A percentile compares a stretch with the other conserved stretches of the same genome.
phyloP scores from a whole-genome alignment of 169 alveolate species.

The Plasmodium sp. region DNA sequence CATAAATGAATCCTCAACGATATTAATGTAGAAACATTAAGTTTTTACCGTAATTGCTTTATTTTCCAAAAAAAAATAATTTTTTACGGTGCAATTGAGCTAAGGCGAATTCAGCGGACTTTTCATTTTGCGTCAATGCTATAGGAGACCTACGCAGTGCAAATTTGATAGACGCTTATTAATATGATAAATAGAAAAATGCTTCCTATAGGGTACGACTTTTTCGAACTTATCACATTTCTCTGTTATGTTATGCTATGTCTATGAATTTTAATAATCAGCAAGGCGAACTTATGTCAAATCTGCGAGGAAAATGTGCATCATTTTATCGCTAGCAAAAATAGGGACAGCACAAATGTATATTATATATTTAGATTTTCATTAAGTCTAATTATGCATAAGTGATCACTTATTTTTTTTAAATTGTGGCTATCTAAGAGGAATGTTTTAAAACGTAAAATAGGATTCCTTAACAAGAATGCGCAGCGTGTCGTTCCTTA shows the following conservation, averaged over 20 bases:
- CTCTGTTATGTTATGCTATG: neutral
- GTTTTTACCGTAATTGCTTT: neutral
- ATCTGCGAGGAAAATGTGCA: neutral
- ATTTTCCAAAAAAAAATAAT: too few species aligned
- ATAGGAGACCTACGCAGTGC: neutral
- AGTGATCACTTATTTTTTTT: too few species aligned
- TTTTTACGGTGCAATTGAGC: neutral
- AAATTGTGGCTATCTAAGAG: too few species aligned
- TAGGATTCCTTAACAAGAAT: too few species aligned
- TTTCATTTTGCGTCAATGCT: neutral
- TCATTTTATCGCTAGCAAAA: neutral
- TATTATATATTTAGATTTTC: too few species aligned
- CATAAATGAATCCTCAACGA: neutral
- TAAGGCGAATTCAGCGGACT: neutral
- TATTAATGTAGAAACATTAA: neutral
- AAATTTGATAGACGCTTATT: neutral
- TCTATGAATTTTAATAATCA: neutral
- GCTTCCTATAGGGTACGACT: neutral
- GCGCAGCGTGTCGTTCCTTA: too few species aligned
- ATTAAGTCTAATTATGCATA: too few species aligned
- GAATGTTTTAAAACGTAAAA: too few species aligned
- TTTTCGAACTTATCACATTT: neutral
- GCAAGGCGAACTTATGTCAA: neutral
- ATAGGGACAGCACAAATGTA: too few species aligned
- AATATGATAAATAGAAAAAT: neutral